Evolutionary conservation across 495 filamentous ascomycete species (phyloP), one percentile per base, ranked within the genome.

Genomic region (Monascus purpureus): DNA sequence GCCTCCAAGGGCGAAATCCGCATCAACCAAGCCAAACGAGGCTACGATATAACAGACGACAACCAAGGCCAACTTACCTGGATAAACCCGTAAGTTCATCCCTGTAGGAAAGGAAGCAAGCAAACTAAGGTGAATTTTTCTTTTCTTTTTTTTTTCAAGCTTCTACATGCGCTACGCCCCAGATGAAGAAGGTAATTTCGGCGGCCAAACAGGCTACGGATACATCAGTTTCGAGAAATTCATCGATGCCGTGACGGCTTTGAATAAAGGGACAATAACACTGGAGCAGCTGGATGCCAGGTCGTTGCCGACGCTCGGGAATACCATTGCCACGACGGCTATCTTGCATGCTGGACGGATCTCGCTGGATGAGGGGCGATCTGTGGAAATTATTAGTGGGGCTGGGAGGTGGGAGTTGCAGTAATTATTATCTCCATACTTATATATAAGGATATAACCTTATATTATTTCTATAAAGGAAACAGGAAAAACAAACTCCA

Each of bases 131-230:
- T 0, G 7, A 36, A 3, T n/a, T 36, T 13, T 4, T 31, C 13
- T 31, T n/a, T 33, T 24, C 11, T 3, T 4, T 15, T n/a, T 22
- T 19, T 22, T 8, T 19, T 17, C 33, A 13, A 65, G 61, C 20
- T 95, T 95, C 61, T 95, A 95, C 48, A 95, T 95, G 87, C 73
- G 77, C 43, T 95, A 94, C 46, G 86, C 87, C 8, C 86, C 87
- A 9, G 86, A 93, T 41, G 87, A 94, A 52, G 82, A 93, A 52
- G 87, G 87, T 12, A 93, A 93, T 57, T 95, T 95, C 49, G 72
- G 68, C 20, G 87, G 87, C 13, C 87, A 94, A 53, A 80, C 74
- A 5, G 87, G 87, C 1, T 95, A 95, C 47, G 84, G 87, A 9
- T 95, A 94, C 50, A 72, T 94, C 38, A 83, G 76, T 33, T 88